Conservation (phyloP, 768 basidiomycete genomes). For the Leccinum rimulosum region DNA sequence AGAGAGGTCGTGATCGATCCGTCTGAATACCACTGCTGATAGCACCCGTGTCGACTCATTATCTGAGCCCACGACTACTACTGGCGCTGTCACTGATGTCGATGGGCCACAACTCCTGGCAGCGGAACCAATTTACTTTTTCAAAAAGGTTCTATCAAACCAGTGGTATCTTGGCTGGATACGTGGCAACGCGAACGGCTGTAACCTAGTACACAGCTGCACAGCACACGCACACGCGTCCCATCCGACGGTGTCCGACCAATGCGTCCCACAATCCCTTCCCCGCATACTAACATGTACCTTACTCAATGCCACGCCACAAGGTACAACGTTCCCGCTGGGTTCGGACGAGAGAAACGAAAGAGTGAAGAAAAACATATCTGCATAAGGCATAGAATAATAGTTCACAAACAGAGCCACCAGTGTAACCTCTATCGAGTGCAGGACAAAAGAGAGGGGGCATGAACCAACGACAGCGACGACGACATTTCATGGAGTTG, state of each 20-base stretch:
- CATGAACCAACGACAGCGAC: constrained; percentile 9
- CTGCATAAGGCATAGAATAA: neutral
- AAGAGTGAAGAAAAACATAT: neutral
- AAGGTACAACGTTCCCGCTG: neutral
- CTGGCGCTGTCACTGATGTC: too few relatives aligned
- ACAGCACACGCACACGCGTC: neutral
- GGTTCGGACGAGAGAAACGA: neutral
- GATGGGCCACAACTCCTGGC: too few relatives aligned
- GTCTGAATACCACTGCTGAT: too few relatives aligned
- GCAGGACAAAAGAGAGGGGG: neutral
- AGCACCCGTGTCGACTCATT: too few relatives aligned
- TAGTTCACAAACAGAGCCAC: neutral
- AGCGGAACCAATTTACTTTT: too few relatives aligned
- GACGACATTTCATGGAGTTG: neutral
- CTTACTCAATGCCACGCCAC: neutral
- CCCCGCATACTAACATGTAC: too few relatives aligned
- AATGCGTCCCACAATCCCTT: neutral
- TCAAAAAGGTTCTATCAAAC: too few relatives aligned
- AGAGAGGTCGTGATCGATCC: too few relatives aligned
- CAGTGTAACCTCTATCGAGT: neutral
- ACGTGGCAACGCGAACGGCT: neutral
- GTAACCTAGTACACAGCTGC: neutral
- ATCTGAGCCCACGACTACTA: too few relatives aligned
- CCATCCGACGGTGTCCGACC: neutral
- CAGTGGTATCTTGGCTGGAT: too few relatives aligned